Evolutionary conservation across 768 basidiomycete genomes (phyloP).

Genomic region (Tubosaeta sp.): DNA sequence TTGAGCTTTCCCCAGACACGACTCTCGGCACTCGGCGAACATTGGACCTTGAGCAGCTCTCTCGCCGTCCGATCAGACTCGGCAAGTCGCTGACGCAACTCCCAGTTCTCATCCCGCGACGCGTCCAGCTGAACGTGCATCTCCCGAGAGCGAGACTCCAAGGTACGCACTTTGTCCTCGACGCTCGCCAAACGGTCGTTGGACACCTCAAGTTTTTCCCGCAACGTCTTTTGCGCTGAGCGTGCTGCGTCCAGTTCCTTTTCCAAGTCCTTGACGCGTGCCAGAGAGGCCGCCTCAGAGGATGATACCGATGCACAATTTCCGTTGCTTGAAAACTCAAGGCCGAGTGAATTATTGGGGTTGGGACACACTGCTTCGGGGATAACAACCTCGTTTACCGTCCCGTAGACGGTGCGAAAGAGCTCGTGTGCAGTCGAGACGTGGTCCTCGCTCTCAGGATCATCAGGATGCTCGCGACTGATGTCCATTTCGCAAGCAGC

Average conservation of each 20-base stretch:
- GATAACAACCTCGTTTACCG: slow-evolving; percentile 17
- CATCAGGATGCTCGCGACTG: slow-evolving; percentile 23
- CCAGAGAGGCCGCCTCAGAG: not conserved
- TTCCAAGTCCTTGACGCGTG: slow-evolving; percentile 22
- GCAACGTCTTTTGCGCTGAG: slow-evolving; percentile 12
- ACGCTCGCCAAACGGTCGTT: slow-evolving; percentile 10
- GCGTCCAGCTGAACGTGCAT: slow-evolving; percentile 15
- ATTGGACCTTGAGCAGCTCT: slow-evolving; percentile 15
- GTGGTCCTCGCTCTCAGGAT: slow-evolving; percentile 19
- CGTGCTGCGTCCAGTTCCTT: slow-evolving; percentile 19
- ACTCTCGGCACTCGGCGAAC: slow-evolving; percentile 13
- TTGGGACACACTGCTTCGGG: slow-evolving; percentile 11
- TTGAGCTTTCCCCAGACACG: slow-evolving; percentile 28
- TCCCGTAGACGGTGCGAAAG: slow-evolving; percentile 30
- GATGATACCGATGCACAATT: not conserved
- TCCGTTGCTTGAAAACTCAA: slow-evolving; percentile 20
- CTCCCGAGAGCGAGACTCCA: slow-evolving; percentile 23
- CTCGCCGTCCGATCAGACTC: slow-evolving; percentile 20
- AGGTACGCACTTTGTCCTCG: slow-evolving; percentile 10
- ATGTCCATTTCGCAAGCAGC: slow-evolving; percentile 33
- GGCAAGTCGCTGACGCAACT: slow-evolving; percentile 20
- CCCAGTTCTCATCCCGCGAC: slow-evolving; percentile 17
- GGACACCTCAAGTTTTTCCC: slow-evolving; percentile 17
- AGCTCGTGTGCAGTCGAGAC: slow-evolving; percentile 23
- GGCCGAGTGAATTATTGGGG: slow-evolving; percentile 21